Percentiles rank a stretch among this genome's conserved stretches.
These are phyloP conservation scores for Pisolithus sp. DNA, from an alignment of 768 basidiomycete genomes.

Conservation along the genomic window DNA sequence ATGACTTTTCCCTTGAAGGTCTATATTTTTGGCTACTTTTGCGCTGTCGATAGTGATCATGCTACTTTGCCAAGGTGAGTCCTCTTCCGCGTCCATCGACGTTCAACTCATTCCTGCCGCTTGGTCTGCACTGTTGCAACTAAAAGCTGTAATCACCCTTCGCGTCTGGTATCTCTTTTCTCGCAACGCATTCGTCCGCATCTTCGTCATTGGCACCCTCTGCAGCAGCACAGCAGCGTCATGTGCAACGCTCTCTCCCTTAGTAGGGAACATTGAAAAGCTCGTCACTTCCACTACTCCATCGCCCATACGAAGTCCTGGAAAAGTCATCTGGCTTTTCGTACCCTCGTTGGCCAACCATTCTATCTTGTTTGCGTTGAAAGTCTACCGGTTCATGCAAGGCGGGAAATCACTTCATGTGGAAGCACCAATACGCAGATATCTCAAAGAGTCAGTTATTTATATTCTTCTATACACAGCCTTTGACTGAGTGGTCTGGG, in stretches of 20 bases:
- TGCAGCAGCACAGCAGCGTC: background rate
- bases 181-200: background rate
- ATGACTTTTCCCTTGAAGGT: too few relatives aligned
- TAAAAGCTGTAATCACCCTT: slow-evolving; percentile 9
- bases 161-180: slow-evolving; percentile 19
- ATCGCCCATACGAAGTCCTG: background rate
- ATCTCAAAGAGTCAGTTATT: slow-evolving; percentile 15
- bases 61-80: slow-evolving; percentile 13
- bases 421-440: slow-evolving; percentile 7
- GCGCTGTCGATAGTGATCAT: background rate
- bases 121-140: too few relatives aligned
- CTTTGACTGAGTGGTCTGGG: background rate
- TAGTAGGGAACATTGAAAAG: background rate
- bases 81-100: background rate
- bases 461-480: background rate
- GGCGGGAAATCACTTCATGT: slow-evolving; percentile 2
- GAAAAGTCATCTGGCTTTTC: slow-evolving; percentile 4
- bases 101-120: too few relatives aligned
- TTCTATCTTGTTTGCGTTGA: slow-evolving; percentile 11
- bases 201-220: background rate
- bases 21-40: background rate
- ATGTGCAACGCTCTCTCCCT: background rate
- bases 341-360: slow-evolving; percentile 12
- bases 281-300: background rate
- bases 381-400: slow-evolving; percentile 9